A percentile compares a stretch with the other conserved stretches of the same genome.
Conservation (phyloP, 2,329 filamentous ascomycete species). For the Aspergillus versicolor region DNA sequence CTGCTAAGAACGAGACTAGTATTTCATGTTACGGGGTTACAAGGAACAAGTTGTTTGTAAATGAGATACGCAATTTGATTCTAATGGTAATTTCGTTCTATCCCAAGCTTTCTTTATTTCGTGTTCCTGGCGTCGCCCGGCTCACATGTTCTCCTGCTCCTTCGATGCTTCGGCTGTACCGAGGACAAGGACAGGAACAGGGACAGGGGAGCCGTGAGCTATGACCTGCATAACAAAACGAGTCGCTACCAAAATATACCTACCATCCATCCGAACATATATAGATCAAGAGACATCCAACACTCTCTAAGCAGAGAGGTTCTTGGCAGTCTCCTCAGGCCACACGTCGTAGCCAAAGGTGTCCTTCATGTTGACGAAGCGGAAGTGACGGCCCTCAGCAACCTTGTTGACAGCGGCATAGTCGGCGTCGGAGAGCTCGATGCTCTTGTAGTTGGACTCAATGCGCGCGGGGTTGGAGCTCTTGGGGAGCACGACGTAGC, state of each 20-base stretch:
- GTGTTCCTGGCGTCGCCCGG: not conserved
- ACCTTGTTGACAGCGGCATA: conserved; percentile 63
- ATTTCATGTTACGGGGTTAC: not conserved
- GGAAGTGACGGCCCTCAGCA: conserved; percentile 63
- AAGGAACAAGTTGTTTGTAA: not conserved
- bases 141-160: conserved; percentile 9
- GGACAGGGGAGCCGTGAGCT: not conserved
- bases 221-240: conserved; percentile 19
- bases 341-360: conserved; percentile 73
- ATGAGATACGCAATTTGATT: not conserved
- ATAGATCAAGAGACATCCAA: not conserved
- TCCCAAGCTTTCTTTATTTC: not conserved
- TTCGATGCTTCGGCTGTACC: not conserved
- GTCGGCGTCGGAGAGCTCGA: conserved; percentile 58
- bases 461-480: conserved; percentile 66
- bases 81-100: not conserved
- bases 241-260: not conserved
- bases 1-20: not conserved
- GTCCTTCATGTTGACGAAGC: conserved; percentile 81
- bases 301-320: conserved; percentile 28
- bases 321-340: conserved; percentile 54
- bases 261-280: not conserved
- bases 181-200: not conserved
- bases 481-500: conserved; percentile 69
- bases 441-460: conserved; percentile 66